Evolutionary conservation across 495 filamentous ascomycete genomes (phyloP).

Genomic region (Neurospora sp.): DNA sequence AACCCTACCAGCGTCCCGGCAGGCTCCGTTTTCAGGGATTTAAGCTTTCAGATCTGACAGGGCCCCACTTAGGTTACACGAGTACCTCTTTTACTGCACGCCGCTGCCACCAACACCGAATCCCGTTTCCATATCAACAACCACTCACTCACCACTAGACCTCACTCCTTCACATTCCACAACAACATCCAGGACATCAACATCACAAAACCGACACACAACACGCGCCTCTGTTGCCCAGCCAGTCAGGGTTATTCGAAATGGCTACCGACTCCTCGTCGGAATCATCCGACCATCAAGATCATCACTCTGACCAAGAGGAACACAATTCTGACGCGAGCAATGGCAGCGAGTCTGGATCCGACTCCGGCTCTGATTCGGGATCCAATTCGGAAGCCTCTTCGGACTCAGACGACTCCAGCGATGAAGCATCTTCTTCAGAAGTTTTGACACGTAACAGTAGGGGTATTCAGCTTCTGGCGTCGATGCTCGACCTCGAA

Average conservation of each 20-base stretch:
- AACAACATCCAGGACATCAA: not conserved
- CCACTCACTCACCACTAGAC: too few species aligned
- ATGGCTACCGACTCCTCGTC: not conserved
- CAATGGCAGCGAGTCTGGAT: slow-evolving; percentile 1
- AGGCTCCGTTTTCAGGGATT: not conserved
- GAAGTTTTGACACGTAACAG: not conserved
- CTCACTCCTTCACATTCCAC: not conserved
- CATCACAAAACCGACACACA: too few species aligned
- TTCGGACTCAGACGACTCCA: slow-evolving; percentile 2
- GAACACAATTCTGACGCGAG: not conserved
- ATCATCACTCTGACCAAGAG: not conserved
- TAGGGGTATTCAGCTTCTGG: not conserved
- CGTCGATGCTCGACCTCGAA: slow-evolving; percentile 18
- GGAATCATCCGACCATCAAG: not conserved
- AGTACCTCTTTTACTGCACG: not conserved
- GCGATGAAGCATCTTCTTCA: not conserved
- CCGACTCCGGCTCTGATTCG: not conserved
- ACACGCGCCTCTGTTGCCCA: not conserved
- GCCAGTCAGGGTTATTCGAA: not conserved
- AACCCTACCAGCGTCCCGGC: not conserved
- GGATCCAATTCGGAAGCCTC: not conserved
- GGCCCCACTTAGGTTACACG: not conserved
- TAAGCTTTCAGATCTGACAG: not conserved
- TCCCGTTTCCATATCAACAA: too few species aligned
- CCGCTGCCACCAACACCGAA: not conserved